Percentiles rank a stretch among this genome's conserved stretches.
These are phyloP conservation scores for Pyricularia grisea DNA, from an alignment of 2,329 filamentous ascomycete genomes.

Conservation along the genomic window DNA sequence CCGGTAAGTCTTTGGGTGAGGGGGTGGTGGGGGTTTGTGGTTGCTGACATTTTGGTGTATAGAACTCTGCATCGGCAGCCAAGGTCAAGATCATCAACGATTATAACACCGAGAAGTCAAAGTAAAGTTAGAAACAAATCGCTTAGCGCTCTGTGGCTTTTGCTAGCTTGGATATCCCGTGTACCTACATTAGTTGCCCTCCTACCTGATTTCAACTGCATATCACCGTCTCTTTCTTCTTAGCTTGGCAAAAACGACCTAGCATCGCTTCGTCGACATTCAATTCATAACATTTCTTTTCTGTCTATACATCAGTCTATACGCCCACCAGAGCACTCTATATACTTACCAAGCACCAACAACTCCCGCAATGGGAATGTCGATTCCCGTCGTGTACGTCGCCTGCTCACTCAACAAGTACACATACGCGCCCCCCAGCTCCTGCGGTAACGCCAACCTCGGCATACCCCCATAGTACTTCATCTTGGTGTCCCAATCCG, in stretches of 20 bases:
- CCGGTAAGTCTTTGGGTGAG: neutral
- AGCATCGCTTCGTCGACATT: too few species aligned
- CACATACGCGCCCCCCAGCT: slow-evolving; percentile 79
- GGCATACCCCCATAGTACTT: slow-evolving; percentile 51
- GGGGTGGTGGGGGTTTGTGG: neutral
- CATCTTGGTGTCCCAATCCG: slow-evolving; percentile 24
- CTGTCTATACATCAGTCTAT: neutral
- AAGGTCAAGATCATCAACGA: slow-evolving; percentile 33
- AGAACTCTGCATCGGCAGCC: slow-evolving; percentile 44
- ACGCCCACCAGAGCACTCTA: too few species aligned
- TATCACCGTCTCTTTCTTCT: neutral
- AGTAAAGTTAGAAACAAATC: neutral
- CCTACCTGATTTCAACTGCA: neutral
- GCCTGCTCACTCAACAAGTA: slow-evolving; percentile 75
- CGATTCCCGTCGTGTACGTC: slow-evolving; percentile 70
- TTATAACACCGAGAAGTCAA: slow-evolving; percentile 14
- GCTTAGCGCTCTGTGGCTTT: neutral
- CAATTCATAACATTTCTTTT: neutral
- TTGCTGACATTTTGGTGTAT: neutral
- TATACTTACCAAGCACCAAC: slow-evolving; percentile 21
- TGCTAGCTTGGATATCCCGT: neutral
- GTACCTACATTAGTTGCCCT: too few species aligned
- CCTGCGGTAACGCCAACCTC: slow-evolving; percentile 43
- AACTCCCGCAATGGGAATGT: slow-evolving; percentile 41
- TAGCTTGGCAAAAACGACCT: too few species aligned